Conservation (phyloP, 164 flowering plant species). For the Magnolia kwangsiensis region DNA sequence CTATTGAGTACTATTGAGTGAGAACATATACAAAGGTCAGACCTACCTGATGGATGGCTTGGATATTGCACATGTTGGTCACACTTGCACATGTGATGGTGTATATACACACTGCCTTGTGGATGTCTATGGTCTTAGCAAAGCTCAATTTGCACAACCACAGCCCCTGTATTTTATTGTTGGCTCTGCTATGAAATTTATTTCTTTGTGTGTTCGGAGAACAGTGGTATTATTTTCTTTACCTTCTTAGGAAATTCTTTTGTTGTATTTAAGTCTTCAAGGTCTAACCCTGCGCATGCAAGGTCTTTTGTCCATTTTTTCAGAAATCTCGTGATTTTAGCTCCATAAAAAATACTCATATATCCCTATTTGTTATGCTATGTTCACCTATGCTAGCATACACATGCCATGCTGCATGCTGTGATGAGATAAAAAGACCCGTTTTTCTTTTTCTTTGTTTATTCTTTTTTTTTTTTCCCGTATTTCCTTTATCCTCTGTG, state of each 20-base stretch:
- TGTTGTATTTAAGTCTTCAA: background rate
- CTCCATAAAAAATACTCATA: background rate
- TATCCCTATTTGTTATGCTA: background rate
- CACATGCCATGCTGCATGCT: background rate
- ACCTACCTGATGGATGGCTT: too few relatives aligned
- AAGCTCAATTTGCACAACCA: too few relatives aligned
- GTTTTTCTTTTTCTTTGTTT: background rate
- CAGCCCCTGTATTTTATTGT: background rate
- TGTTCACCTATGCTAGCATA: background rate
- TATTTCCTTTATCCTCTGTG: background rate
- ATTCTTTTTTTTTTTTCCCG: background rate
- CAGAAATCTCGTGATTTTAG: background rate
- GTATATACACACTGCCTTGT: background rate
- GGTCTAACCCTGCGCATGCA: background rate
- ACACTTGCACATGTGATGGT: background rate
- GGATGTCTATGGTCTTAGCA: background rate
- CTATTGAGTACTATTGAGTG: too few relatives aligned
- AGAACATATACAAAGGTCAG: too few relatives aligned
- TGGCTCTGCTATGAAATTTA: background rate
- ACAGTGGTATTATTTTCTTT: background rate
- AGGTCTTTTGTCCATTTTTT: background rate
- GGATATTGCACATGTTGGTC: too few relatives aligned
- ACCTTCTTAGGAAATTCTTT: background rate
- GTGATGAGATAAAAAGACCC: background rate
- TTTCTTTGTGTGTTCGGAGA: background rate